Evolutionary conservation across 2,329 filamentous ascomycete genomes (phyloP), one percentile per base, ranked within the genome.

Genomic region (Paraconiothyrium brasiliense): DNA sequence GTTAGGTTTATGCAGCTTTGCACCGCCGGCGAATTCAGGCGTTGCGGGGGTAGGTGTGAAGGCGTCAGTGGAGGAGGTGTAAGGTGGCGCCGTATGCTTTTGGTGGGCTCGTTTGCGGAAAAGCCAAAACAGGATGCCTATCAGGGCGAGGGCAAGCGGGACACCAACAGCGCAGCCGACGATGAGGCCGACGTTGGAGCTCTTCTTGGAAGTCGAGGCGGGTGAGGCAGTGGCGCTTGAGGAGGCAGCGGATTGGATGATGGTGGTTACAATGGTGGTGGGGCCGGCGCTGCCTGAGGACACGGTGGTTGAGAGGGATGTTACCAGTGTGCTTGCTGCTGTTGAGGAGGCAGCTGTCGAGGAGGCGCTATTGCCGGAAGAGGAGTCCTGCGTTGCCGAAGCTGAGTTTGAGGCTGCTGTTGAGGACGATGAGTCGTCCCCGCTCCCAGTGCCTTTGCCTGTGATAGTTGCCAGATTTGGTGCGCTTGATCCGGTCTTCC

Each of bases 151-250:
- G 8, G 59, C 73, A 48, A 78, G 69, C 5, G 76, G 76, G 52
- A 78, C 75, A 16, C 76, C 76, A 43, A 78, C 76, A 11, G 76
- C 74, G 54, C 71, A 75, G 51, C 76, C 76, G n/a, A 77, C 61
- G 20, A 78, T 78, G 10, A 78, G 32, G 13, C 67, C 66, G 16
- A 73, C 55, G 16, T 76, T 74, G n/a, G 70, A 69, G 7, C 59
- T 63, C 37, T 58, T 35, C 13, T 20, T n/a, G 35, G 50, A 30
- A n/a, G 39, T 20, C 4, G 56, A 27, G 22, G 46, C 54, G 22
- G 58, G 37, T 13, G 57, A 39, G 39, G 59, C 20, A 35, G 59
- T 54, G 24, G 58, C 16, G 14, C 63, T 57, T 1, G 61, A 59
- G 8, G 65, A 47, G 43, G 46, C 59, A 1, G 62, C 24, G 1